Base-by-base conservation (phyloP, 2,329 filamentous ascomycete genomes). In the Fusarium illudens region DNA sequence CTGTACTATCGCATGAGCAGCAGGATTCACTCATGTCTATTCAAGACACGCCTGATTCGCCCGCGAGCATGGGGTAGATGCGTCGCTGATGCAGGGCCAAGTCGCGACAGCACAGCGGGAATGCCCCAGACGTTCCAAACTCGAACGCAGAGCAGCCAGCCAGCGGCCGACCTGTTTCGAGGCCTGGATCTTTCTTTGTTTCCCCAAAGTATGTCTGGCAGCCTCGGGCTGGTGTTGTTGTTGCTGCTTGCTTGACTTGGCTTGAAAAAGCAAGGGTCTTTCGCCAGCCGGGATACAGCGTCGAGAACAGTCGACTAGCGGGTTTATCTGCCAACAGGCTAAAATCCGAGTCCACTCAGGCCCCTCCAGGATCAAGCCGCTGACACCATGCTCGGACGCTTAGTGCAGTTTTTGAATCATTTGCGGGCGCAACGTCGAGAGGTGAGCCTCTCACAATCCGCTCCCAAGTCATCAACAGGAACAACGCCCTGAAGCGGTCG, bases 381-480 rank as follows among this genome's bases (percentile, higher is more conserved):
- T 73, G 68, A 68, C 71, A 71, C 70, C 70, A 70, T 70, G 60
- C 60, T 73, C 55, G 62, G 58, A 60, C n/a, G 55, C 60, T 63
- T 71, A 60, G 71, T 64, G 67, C 62, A 66, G 58, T 51, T 64
- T 52, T 64, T 71, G 70, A 74, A 73, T 71, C 71, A 65, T 65
- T 69, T 74, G 72, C 71, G 72, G 70, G 70, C 72, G 72, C 70
- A 74, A 67, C 56, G 34, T 60, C 29, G 52, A 73, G 57, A 73
- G n/a, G 13, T 66, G 64, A 73, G 65, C 69, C 59, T 65, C 62
- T 68, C 56, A 64, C 42, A 62, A 57, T 48, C 63, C 56, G 62
- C 44, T 68, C 51, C 34, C 64, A 62, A 60, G 49, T 51, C 57
- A 69, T 72, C 46, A 60, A 68, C 51, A 68, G 55, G 62, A 59